phyloP scores from a whole-genome alignment of 2,329 filamentous ascomycete genomes.

The Aureobasidium sp. region DNA sequence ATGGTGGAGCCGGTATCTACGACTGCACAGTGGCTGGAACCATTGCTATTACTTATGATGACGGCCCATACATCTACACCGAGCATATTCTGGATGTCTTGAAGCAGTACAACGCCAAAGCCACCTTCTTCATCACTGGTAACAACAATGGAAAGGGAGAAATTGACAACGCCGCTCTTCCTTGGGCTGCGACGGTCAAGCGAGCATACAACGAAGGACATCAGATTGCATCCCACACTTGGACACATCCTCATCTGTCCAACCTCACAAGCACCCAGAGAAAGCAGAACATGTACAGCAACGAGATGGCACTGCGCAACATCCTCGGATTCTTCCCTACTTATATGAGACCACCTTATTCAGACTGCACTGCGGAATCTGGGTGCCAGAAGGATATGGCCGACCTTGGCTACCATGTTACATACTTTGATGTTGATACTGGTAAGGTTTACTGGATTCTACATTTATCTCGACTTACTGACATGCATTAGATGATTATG shows the following conservation, averaged over 20 bases:
- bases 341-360: conserved; percentile 44
- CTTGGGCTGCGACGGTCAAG: conserved; percentile 44
- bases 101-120: conserved; percentile 54
- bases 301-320: conserved; percentile 48
- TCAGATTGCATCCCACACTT: conserved; percentile 53
- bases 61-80: conserved; percentile 69
- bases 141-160: conserved; percentile 39
- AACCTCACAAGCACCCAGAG: conserved; percentile 35
- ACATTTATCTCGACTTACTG: neutral
- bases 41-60: conserved; percentile 79
- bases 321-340: conserved; percentile 49
- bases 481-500: conserved; percentile 40
- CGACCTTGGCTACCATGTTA: conserved; percentile 49
- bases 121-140: conserved; percentile 87
- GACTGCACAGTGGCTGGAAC: conserved; percentile 43
- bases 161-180: conserved; percentile 43
- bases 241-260: conserved; percentile 44
- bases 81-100: conserved; percentile 60
- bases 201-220: conserved; percentile 48
- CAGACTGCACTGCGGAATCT: conserved; percentile 34
- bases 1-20: conserved; percentile 51
- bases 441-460: conserved; percentile 22
- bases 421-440: conserved; percentile 53
- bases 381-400: conserved; percentile 33
- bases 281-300: conserved; percentile 43